Percentiles rank a stretch among this genome's conserved stretches.
Conservation (phyloP, 176 grass and related monocot species). For the Aegilops speltoides region DNA sequence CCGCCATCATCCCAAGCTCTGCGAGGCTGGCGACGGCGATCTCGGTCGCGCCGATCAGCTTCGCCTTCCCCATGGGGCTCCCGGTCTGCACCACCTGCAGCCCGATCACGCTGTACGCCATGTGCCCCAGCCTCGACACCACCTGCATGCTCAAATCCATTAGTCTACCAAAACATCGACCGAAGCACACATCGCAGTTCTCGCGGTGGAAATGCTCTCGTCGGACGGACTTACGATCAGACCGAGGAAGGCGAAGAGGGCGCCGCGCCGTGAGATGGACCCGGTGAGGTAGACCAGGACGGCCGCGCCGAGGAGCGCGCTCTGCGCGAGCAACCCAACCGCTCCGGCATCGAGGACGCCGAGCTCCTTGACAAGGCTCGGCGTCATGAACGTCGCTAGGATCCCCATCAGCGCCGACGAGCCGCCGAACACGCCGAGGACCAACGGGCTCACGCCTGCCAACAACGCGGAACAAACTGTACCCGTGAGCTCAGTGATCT, state of each 20-base stretch:
- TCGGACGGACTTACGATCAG: slow-evolving; percentile 39
- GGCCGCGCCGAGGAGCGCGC: slow-evolving; percentile 36
- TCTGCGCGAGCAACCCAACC: slow-evolving; percentile 49
- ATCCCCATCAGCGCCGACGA: slow-evolving; percentile 55
- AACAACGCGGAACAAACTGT: neutral
- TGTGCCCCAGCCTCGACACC: slow-evolving; percentile 55
- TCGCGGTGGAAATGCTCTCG: neutral
- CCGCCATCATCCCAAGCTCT: slow-evolving; percentile 54
- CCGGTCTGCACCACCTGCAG: slow-evolving; percentile 66
- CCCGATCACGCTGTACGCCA: slow-evolving; percentile 58
- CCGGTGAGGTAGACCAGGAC: slow-evolving; percentile 34
- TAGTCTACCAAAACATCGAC: neutral
- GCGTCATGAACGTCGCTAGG: slow-evolving; percentile 42
- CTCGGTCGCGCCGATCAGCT: slow-evolving; percentile 59
- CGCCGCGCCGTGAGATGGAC: slow-evolving; percentile 9
- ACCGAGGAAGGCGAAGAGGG: slow-evolving; percentile 42
- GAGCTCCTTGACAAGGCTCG: slow-evolving; percentile 45
- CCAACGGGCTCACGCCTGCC: slow-evolving; percentile 32
- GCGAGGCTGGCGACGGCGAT: slow-evolving; percentile 58
- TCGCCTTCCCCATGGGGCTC: slow-evolving; percentile 45
- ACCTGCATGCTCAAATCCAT: slow-evolving; percentile 30
- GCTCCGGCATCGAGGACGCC: slow-evolving; percentile 60
- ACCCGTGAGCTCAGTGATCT: neutral
- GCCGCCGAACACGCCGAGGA: slow-evolving; percentile 46
- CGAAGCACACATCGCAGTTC: neutral